These are phyloP conservation scores for Candida glucosophila DNA, from an alignment of 1,139 yeast genomes.

Conservation along the genomic window DNA sequence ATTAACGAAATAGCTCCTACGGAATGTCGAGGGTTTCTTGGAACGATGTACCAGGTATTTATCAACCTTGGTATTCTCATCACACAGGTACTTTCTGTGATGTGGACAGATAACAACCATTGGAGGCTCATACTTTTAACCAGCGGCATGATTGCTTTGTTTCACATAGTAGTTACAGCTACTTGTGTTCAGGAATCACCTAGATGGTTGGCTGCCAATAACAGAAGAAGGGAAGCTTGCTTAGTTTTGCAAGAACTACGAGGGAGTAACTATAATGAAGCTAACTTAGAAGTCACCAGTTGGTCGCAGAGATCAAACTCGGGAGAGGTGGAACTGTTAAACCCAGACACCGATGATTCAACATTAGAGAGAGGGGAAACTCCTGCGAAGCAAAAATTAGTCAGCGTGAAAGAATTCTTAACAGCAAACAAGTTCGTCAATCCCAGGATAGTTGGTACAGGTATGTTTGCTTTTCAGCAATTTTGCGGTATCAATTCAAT, in stretches of 20 bases:
- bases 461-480: conserved; percentile 33
- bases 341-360: conserved; percentile 4
- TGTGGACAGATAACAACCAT: conserved; percentile 25
- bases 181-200: conserved; percentile 32
- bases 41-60: conserved; percentile 28
- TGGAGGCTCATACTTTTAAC: conserved; percentile 26
- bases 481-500: conserved; percentile 35
- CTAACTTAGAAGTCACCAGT: too few species aligned
- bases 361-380: conserved; percentile 11
- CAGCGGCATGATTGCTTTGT: conserved; percentile 16
- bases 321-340: conserved; percentile 23
- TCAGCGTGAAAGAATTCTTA: conserved; percentile 18
- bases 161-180: conserved; percentile 23
- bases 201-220: conserved; percentile 28
- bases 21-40: conserved; percentile 31
- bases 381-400: conserved; percentile 21
- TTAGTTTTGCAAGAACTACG: conserved; percentile 19
- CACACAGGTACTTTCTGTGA: conserved; percentile 25
- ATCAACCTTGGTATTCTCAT: conserved; percentile 26
- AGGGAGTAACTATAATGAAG: conserved; percentile 20
- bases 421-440: conserved; percentile 12
- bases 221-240: conserved; percentile 19
- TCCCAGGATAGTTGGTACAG: conserved; percentile 21
- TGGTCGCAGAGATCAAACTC: conserved; percentile 30
- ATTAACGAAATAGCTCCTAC: conserved; percentile 30